phyloP scores from a whole-genome alignment of 257 asterid species.

The Plantago ovata region DNA sequence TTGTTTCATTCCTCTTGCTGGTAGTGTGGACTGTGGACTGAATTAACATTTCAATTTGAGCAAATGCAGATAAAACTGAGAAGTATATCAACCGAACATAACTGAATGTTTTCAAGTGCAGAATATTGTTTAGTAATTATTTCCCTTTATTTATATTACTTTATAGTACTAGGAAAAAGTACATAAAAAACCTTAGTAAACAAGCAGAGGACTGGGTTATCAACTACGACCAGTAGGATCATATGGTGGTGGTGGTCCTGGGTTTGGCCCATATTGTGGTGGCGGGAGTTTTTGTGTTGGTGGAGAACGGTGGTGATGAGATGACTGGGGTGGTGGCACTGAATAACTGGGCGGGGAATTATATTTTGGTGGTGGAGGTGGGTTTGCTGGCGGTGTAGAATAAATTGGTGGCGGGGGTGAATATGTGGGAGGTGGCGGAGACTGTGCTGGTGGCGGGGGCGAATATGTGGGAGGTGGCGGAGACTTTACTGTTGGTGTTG shows the following conservation, averaged over 20 bases:
- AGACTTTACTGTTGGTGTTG: not conserved
- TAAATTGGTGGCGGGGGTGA: conserved; percentile 1
- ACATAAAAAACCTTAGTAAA: not conserved
- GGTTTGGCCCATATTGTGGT: not conserved
- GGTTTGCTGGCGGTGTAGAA: not conserved
- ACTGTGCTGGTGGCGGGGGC: conserved; percentile 10
- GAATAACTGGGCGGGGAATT: conserved; percentile 2
- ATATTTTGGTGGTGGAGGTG: conserved; percentile 8
- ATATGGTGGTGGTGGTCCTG: conserved; percentile 3
- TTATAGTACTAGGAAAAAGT: not conserved
- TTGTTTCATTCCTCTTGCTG: too few relatives aligned
- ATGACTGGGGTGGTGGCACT: not conserved
- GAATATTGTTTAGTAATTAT: too few relatives aligned
- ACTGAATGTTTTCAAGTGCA: too few relatives aligned
- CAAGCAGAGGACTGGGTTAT: not conserved
- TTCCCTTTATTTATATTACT: conserved; percentile 8
- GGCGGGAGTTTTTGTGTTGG: conserved; percentile 1
- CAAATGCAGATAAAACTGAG: too few relatives aligned
- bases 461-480: conserved; percentile 10
- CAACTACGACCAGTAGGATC: not conserved
- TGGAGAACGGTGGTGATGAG: conserved; percentile 6
- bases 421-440: conserved; percentile 3
- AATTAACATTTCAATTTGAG: too few relatives aligned
- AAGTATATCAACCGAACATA: too few relatives aligned
- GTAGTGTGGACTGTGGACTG: too few relatives aligned